A percentile compares a stretch with the other conserved stretches of the same genome.
These are phyloP conservation scores for Centaurea solstitialis DNA, from an alignment of 129 eudicot species.

Conservation along the genomic window DNA sequence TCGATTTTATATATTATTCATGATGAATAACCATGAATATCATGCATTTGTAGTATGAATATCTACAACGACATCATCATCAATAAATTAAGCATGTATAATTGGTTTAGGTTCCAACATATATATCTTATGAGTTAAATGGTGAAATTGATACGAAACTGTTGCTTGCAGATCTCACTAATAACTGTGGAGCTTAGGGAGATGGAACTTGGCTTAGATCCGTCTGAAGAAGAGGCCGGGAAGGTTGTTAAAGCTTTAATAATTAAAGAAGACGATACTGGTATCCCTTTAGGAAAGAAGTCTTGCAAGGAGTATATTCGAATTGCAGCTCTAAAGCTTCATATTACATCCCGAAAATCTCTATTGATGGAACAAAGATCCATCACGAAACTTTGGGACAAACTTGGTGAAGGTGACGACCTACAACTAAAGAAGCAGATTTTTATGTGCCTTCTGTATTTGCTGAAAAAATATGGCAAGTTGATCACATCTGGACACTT, in stretches of 20 bases:
- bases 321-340: slow-evolving; percentile 52
- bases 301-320: slow-evolving; percentile 36
- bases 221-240: slow-evolving; percentile 72
- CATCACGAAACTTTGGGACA: slow-evolving; percentile 43
- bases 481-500: slow-evolving; percentile 22
- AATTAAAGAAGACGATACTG: slow-evolving; percentile 33
- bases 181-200: slow-evolving; percentile 45
- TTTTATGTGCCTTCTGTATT: slow-evolving; percentile 41
- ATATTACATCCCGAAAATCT: slow-evolving; percentile 52
- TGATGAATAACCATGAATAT: no score
- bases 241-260: slow-evolving; percentile 42
- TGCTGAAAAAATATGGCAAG: slow-evolving; percentile 52
- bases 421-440: slow-evolving; percentile 44
- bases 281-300: slow-evolving; percentile 37
- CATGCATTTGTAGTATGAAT: no score
- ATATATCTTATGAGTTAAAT: not conserved
- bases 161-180: slow-evolving; percentile 53
- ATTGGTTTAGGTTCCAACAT: no score
- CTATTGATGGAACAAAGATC: slow-evolving; percentile 66
- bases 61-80: no score
- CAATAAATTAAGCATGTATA: no score
- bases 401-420: slow-evolving; percentile 32
- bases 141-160: slow-evolving; percentile 4
- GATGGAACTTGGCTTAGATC: slow-evolving; percentile 45
- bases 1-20: no score